A percentile compares a stretch with the other conserved stretches of the same genome.
Conservation (phyloP, 2,329 filamentous ascomycete species). For the Ophiostoma angusticollis region DNA sequence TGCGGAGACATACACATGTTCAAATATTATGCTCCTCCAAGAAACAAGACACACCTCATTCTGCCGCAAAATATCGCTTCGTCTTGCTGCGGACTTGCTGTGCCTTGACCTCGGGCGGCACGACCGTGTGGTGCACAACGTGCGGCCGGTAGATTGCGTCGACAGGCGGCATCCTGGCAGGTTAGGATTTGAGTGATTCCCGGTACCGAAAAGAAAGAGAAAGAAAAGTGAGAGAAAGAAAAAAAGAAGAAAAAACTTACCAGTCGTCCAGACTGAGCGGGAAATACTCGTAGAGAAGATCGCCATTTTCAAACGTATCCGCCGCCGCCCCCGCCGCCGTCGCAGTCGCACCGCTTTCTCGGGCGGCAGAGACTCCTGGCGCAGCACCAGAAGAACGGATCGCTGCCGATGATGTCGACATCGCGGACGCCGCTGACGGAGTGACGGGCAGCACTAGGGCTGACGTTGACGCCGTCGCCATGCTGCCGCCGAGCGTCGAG, state of each 20-base stretch:
- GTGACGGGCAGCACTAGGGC: not conserved
- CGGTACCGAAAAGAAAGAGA: not conserved
- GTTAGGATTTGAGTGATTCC: conserved; percentile 3
- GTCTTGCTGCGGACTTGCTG: conserved; percentile 52
- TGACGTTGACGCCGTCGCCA: not conserved
- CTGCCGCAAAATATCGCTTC: conserved; percentile 61
- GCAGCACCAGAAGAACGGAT: conserved; percentile 10
- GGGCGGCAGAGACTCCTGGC: too few species aligned
- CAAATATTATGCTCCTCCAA: not conserved
- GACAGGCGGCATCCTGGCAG: conserved; percentile 62
- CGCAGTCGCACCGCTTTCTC: too few species aligned
- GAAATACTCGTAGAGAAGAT: conserved; percentile 89
- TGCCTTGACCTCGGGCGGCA: conserved; percentile 57
- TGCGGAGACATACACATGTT: not conserved
- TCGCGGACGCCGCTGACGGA: not conserved
- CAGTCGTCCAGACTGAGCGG: conserved; percentile 83
- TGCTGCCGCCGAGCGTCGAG: conserved; percentile 18
- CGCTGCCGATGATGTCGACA: conserved; percentile 15
- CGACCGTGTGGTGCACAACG: conserved; percentile 77
- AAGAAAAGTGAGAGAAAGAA: too few species aligned
- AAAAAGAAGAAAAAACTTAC: conserved; percentile 25
- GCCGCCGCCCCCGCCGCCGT: conserved; percentile 15
- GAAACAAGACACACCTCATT: conserved; percentile 25
- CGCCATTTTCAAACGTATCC: conserved; percentile 52
- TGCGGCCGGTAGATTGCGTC: conserved; percentile 86